Conservation (phyloP, 1,284 basidiomycete species). For the Pascua sp. region DNA sequence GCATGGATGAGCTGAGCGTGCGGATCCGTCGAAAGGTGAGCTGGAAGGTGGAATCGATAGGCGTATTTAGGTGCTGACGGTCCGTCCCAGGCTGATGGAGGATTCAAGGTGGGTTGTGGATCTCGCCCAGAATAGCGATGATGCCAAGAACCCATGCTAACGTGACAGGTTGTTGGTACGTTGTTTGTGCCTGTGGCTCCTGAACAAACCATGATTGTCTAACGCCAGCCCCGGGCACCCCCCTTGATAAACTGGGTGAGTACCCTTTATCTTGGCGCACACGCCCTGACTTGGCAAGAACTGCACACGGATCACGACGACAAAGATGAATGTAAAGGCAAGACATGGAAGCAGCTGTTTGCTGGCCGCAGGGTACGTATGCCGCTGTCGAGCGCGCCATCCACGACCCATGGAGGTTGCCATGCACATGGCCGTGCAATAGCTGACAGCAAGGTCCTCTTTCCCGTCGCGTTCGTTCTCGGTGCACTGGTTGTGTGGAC, state of each 20-base stretch:
- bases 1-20: conserved; percentile 35
- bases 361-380: conserved; percentile 25
- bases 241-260: conserved; percentile 46
- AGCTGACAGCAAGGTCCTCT: conserved; percentile 7
- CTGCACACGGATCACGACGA: conserved; percentile 26
- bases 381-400: no score
- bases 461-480: conserved; percentile 13
- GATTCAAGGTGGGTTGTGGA: conserved; percentile 5
- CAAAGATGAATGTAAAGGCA: background rate
- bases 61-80: no score
- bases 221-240: conserved; percentile 46
- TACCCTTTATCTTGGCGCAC: background rate
- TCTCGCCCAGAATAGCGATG: conserved; percentile 14
- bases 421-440: no score
- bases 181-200: background rate
- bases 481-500: conserved; percentile 21
- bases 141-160: conserved; percentile 7
- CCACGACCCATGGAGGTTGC: conserved; percentile 1
- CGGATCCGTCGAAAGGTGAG: conserved; percentile 38
- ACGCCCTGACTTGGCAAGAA: conserved; percentile 15
- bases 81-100: no score
- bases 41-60: background rate
- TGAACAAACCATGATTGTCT: conserved; percentile 1
- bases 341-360: conserved; percentile 24
- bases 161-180: conserved; percentile 7